Conservation (phyloP, 2,329 filamentous ascomycete species). For the Monascus ruber region DNA sequence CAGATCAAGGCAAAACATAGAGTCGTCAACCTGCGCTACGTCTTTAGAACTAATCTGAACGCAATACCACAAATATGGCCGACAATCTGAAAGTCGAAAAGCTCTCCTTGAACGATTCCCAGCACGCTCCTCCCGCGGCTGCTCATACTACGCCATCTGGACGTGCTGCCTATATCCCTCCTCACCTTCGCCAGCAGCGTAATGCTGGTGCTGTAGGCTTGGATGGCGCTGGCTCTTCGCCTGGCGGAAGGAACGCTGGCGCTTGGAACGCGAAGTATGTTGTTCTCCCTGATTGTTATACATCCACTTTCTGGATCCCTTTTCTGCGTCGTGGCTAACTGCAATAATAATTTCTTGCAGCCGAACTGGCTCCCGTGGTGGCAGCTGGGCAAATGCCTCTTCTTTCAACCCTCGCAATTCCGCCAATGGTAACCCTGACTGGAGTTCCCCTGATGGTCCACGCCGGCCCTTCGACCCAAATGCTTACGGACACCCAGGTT, state of each 20-base stretch:
- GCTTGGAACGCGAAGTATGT: constrained; percentile 22
- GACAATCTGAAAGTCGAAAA: constrained; percentile 30
- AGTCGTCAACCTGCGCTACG: too few relatives aligned
- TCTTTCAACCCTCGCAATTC: constrained; percentile 41
- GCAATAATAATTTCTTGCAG: constrained; percentile 5
- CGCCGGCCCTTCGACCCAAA: constrained; percentile 45
- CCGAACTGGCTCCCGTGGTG: constrained; percentile 21
- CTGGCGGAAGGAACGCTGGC: constrained; percentile 18
- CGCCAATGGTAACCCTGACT: constrained; percentile 28
- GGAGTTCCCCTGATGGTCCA: constrained; percentile 23
- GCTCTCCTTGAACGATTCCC: constrained; percentile 47
- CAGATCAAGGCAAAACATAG: too few relatives aligned
- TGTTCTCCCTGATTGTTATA: constrained; percentile 1
- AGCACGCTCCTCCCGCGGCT: constrained; percentile 42
- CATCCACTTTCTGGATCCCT: neutral
- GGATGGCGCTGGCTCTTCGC: constrained; percentile 25
- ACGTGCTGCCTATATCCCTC: constrained; percentile 55
- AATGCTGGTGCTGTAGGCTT: constrained; percentile 23
- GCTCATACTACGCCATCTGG: constrained; percentile 29
- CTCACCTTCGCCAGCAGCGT: constrained; percentile 44
- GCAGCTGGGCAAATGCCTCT: constrained; percentile 46
- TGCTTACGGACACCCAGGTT: constrained; percentile 51
- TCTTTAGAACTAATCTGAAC: too few relatives aligned
- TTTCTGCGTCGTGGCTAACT: too few relatives aligned
- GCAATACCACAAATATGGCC: constrained; percentile 23